Evolutionary conservation across 2,329 filamentous ascomycete genomes (phyloP), one percentile per base, ranked within the genome.

Genomic region (Neocucurbitaria cava): DNA sequence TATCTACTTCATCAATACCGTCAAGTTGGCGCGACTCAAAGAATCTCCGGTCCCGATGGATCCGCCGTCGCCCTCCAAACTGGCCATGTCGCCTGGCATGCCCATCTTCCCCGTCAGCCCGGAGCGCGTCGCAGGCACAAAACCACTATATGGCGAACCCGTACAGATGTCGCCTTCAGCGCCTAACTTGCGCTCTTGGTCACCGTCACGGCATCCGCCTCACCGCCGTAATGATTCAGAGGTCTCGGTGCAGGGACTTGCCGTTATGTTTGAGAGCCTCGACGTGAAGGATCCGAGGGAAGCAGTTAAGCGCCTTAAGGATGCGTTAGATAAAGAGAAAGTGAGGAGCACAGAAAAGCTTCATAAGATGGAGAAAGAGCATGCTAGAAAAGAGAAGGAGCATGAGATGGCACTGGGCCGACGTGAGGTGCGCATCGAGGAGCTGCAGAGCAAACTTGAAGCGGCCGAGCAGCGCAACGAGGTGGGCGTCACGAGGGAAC

Each of bases 241-340:
- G 36, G 64, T 72, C 18, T 72, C 71, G 24, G 76, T 77, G 15
- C 72, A 72, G 35, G 78, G 78, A 36, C 75, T 82, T 68, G 88
- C 90, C 58, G 87, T 85, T 68, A 89, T 90, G 74, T 91, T 91
- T 75, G 90, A 91, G 77, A 84, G 81, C 52, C 80, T 91, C 31
- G 83, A 87, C 52, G 77, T 82, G 52, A 78, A 78, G 67, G 80
- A 82, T 65, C 73, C 74, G 49, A 75, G 79, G 44, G 78, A 81
- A 62, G 71, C 75, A 56, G 74, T 75, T 49, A 74, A 75, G 48
- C 75, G 76, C 49, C 78, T 79, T 56, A 76, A 80, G 55, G 70
- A 76, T 9, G 74, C 78, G 45, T 56, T 82, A 31, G 71, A 77
- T 33, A 75, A 78, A 46, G 77, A 80, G 17, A 77, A 78, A 60